Evolutionary conservation across 1,139 yeast genomes (phyloP), one percentile per base, ranked within the genome.

Genomic region (Protomyces lactucae-debilis): DNA sequence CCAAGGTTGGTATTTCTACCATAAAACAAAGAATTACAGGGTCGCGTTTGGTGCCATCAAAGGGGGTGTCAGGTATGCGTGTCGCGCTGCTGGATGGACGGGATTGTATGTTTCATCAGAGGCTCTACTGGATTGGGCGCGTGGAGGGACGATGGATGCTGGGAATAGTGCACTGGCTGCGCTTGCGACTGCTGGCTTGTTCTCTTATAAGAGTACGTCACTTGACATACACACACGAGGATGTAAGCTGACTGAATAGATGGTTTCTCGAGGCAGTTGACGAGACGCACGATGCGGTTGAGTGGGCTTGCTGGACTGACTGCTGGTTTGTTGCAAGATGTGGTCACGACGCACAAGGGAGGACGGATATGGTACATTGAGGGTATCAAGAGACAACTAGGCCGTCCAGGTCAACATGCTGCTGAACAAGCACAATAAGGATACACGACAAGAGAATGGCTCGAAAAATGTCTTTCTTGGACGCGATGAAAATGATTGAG

Each of bases 1-100:
- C 64, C 93, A 91, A 40, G 95, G 93, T 0, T 89, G 96, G 96
- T 90, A 87, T 73, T 87, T 87, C 73, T 89, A 90, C 75, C 95
- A 89, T 75, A 89, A 88, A 75, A 82, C 90, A 69, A 89, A 88
- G 76, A 87, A 88, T 74, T 88, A 88, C 73, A 87, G 86, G 53
- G 65, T 55, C 45, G 51, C 56, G 57, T 52, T 16, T 32, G 64
- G 64, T 14, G 64, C 57, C 10, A 60, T 60, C 16, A 28, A 25
- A 45, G 55, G 59, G 6, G 64, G 64, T 4, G 55, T 60, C 51
- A 43, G 40, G 59, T 54, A 54, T 54, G 64, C 64, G 8, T 36
- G 43, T 8, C 55, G 59, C 18, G 55, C 59, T 3, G 39, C 51
- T 39, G 51, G 46, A 3, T 60, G 64, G 64, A 60, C 64, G 3